A percentile compares a stretch with the other conserved stretches of the same genome.
Conservation (phyloP, 2,329 filamentous ascomycete genomes). For the Diaporthe sp. region DNA sequence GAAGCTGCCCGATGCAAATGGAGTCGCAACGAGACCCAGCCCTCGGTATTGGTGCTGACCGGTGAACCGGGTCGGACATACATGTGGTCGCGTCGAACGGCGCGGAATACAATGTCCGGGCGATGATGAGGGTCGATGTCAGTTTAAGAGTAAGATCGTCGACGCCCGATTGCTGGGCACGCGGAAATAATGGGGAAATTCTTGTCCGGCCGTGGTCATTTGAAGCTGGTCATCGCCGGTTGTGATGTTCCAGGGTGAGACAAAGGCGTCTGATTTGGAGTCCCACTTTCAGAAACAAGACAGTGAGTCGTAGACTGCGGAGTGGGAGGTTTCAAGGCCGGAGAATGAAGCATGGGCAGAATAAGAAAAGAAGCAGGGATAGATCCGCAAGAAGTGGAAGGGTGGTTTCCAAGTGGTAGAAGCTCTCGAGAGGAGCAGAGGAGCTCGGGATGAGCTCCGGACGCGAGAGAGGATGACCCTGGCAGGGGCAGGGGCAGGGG, state of each 20-base stretch:
- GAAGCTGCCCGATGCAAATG: conserved; percentile 19
- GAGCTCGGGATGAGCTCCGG: conserved; percentile 1
- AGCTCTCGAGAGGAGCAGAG: background rate
- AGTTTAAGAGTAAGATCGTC: background rate
- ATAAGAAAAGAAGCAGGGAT: conserved; percentile 22
- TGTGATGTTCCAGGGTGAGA: conserved; percentile 13
- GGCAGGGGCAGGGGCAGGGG: background rate
- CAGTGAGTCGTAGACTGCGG: background rate
- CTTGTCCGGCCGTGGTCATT: background rate
- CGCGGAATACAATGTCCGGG: background rate
- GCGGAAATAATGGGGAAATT: conserved; percentile 3
- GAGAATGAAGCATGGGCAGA: background rate
- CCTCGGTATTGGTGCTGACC: conserved; percentile 10
- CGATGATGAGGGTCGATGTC: background rate
- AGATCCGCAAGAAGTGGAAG: background rate
- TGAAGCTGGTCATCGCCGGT: background rate
- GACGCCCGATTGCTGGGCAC: background rate
- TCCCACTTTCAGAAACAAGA: background rate
- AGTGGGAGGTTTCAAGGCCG: background rate
- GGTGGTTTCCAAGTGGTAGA: background rate
- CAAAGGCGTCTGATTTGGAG: background rate
- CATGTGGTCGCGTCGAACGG: conserved; percentile 10
- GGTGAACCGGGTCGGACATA: conserved; percentile 7
- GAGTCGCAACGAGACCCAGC: background rate
- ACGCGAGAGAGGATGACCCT: background rate